Conservation (phyloP, 306 rosid species). For the Rosa chinensis region DNA sequence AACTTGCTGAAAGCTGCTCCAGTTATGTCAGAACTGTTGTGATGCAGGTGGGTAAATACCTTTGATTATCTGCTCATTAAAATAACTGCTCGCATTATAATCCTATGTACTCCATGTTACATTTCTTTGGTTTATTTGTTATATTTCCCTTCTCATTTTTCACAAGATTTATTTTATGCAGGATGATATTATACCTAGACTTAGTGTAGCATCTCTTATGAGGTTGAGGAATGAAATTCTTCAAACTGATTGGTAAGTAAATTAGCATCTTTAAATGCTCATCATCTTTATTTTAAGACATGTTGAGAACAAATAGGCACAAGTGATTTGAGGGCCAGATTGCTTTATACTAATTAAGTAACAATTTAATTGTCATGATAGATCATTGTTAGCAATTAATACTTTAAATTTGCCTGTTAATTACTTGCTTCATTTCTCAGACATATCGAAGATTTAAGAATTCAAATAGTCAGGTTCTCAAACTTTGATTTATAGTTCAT, state of each 20-base stretch:
- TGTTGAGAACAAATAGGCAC: slow-evolving; percentile 11
- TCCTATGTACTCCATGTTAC: background rate
- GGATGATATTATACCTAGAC: slow-evolving; percentile 88
- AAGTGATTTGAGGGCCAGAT: background rate
- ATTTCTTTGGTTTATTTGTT: slow-evolving; percentile 24
- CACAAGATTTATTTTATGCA: slow-evolving; percentile 36
- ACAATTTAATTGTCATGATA: background rate
- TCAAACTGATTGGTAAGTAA: slow-evolving; percentile 89
- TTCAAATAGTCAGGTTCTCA: background rate
- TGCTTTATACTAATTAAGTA: background rate
- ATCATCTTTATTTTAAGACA: slow-evolving; percentile 14
- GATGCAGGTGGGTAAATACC: slow-evolving; percentile 73
- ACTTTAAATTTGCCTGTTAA: background rate
- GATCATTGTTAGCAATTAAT: background rate
- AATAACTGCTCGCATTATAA: background rate
- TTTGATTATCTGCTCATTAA: slow-evolving; percentile 23
- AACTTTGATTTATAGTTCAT: background rate
- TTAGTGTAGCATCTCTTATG: slow-evolving; percentile 73
- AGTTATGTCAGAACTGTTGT: slow-evolving; percentile 77
- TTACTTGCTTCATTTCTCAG: background rate
- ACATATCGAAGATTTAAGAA: background rate
- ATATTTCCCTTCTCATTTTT: slow-evolving; percentile 21
- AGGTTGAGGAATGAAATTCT: slow-evolving; percentile 92
- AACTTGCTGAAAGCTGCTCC: slow-evolving; percentile 85
- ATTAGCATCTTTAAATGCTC: slow-evolving; percentile 20